Evolutionary conservation across 495 filamentous ascomycete species (phyloP), one percentile per base, ranked within the genome.

Genomic region (Stereocaulon alpinum): DNA sequence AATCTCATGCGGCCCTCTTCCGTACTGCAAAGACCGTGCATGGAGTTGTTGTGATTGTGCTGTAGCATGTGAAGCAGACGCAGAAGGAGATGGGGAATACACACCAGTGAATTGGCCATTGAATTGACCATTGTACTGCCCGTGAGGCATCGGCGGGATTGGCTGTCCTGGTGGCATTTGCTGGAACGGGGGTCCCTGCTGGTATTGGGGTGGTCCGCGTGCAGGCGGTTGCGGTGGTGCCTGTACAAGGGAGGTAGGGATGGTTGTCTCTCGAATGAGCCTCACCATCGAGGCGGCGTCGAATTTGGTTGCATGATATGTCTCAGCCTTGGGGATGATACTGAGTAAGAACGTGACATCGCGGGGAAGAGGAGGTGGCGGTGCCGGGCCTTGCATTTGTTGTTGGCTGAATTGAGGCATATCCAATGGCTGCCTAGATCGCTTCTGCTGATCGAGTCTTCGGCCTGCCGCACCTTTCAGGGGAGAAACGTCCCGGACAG

Each of bases 291-390:
- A 81, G 60, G 82, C 79, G 6, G 91, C 73, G 58, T 78, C 84
- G 66, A 96, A 86, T 18, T 80, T 75, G 61, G 70, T 79, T 60
- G 74, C 77, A 59, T 82, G 78, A 70, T 93, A 96, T 3, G 79
- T 70, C 18, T 88, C 82, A 15, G 89, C 84, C 18, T 81, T 73
- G 11, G 93, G 93, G 40, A 98, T 86, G 62, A 90, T 84, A 64
- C 86, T 84, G 30, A 98, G 73, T 20, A 98, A 76, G 67, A 91
- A 86, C 11, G 83, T 86, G 56, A 97, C 80, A 53, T 90, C 85
- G 15, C 84, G 78, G n/a, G 92, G 89, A 45, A 96, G 71, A 18
- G 78, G 72, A 48, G 81, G 72, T 67, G 54, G 72, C 65, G 44
- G 71, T 58, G 22, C 67, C 56, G 48, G 64, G 58, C 62, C 72